Conservation (phyloP, 441 rosid species). For the Omphalea diandra region DNA sequence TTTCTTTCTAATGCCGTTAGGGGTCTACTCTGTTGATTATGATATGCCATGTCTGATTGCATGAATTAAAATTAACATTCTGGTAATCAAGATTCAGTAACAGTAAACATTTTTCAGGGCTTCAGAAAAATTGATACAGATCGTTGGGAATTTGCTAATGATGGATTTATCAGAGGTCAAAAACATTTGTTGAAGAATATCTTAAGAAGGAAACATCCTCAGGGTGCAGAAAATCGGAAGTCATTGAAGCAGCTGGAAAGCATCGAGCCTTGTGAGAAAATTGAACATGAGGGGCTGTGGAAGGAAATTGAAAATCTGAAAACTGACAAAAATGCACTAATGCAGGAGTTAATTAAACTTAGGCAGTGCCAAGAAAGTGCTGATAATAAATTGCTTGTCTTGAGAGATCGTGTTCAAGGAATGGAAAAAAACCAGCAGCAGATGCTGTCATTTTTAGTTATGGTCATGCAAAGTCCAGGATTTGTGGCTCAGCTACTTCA, state of each 20-base stretch:
- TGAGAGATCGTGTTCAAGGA: slow-evolving; percentile 73
- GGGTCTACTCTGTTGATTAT: neutral
- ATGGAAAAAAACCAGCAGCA: slow-evolving; percentile 92
- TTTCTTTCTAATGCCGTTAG: neutral
- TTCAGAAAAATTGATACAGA: slow-evolving; percentile 84
- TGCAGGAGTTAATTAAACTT: slow-evolving; percentile 71
- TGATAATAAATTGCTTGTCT: slow-evolving; percentile 52
- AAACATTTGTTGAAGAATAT: slow-evolving; percentile 67
- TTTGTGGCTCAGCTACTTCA: slow-evolving; percentile 73
- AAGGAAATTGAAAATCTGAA: slow-evolving; percentile 77
- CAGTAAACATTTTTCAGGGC: slow-evolving; percentile 54
- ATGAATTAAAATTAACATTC: neutral
- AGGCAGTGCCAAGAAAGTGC: slow-evolving; percentile 70
- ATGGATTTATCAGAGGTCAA: slow-evolving; percentile 70
- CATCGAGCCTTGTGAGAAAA: slow-evolving; percentile 29
- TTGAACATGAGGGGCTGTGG: slow-evolving; percentile 44
- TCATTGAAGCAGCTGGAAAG: slow-evolving; percentile 30
- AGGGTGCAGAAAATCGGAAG: slow-evolving; percentile 46
- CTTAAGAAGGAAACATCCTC: slow-evolving; percentile 60
- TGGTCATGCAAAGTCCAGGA: slow-evolving; percentile 87
- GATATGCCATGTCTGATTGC: neutral
- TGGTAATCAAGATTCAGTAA: neutral
- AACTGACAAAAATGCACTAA: slow-evolving; percentile 57
- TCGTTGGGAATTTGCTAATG: slow-evolving; percentile 86
- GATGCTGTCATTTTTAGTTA: slow-evolving; percentile 86